Conservation (phyloP, 129 eudicot genomes). For the Chrysanthemum makinoi region DNA sequence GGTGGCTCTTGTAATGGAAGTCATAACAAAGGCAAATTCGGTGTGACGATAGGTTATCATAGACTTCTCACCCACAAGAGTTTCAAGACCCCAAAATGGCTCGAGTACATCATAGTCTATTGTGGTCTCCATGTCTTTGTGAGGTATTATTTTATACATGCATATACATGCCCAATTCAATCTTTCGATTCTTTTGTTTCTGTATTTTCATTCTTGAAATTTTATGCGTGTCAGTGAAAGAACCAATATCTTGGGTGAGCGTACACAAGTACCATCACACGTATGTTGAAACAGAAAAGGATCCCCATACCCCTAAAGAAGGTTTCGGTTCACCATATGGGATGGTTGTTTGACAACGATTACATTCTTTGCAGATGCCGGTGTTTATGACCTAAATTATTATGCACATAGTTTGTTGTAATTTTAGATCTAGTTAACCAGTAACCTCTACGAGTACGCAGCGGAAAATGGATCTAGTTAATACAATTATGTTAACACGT, state of each 20-base stretch:
- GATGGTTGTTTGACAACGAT: constrained; percentile 27
- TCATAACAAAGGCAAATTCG: neutral
- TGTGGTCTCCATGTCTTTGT: no score
- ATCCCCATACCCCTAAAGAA: constrained; percentile 10
- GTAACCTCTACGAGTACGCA: no score
- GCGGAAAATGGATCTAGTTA: no score
- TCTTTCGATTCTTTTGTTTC: no score
- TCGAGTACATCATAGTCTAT: neutral
- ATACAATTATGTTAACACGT: no score
- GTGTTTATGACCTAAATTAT: neutral
- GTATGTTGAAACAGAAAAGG: constrained; percentile 24
- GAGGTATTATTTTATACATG: no score
- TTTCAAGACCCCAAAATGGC: neutral
- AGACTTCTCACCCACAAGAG: neutral
- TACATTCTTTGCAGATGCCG: constrained; percentile 17
- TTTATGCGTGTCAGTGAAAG: neutral
- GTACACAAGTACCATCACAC: constrained; percentile 20
- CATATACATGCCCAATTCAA: no score
- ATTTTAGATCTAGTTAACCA: no score
- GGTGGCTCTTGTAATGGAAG: neutral
- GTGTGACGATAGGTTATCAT: neutral
- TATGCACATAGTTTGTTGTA: no score
- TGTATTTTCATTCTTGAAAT: no score
- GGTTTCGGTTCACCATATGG: constrained; percentile 28
- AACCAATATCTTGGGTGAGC: constrained; percentile 29